These are phyloP conservation scores for Aspergillus costaricaensis DNA, from an alignment of 2,329 filamentous ascomycete species.

Conservation along the genomic window DNA sequence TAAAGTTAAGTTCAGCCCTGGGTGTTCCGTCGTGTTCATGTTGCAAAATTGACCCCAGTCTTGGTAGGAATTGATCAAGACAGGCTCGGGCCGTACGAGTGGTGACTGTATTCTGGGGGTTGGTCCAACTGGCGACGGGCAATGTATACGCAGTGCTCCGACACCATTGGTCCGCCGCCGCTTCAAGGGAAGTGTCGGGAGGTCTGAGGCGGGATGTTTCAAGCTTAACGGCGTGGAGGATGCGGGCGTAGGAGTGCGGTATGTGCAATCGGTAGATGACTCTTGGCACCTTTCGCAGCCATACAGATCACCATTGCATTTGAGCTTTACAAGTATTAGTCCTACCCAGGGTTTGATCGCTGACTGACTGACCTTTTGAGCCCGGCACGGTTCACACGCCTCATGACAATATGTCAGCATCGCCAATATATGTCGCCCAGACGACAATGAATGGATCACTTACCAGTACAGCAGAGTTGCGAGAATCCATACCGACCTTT, in stretches of 20 bases:
- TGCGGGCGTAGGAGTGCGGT: not conserved
- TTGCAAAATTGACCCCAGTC: not conserved
- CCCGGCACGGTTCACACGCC: not conserved
- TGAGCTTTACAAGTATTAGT: not conserved
- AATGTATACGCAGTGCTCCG: not conserved
- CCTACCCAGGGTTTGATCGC: not conserved
- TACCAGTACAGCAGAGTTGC: not conserved
- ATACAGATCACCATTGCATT: slow-evolving; percentile 6
- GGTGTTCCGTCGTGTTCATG: not conserved
- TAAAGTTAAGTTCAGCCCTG: not conserved
- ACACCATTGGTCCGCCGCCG: not conserved
- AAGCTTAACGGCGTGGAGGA: not conserved
- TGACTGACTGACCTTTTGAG: not conserved
- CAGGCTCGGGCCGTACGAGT: not conserved
- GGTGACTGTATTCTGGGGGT: not conserved
- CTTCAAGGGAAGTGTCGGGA: not conserved
- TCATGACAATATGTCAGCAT: not conserved
- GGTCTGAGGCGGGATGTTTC: not conserved
- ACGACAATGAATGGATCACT: not conserved
- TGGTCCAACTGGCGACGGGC: not conserved
- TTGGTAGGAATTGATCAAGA: not conserved
- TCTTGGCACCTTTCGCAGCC: slow-evolving; percentile 5
- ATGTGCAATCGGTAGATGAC: not conserved
- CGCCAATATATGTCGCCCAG: not conserved
- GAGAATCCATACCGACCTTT: not conserved